Evolutionary conservation across 2,329 filamentous ascomycete genomes (phyloP), one percentile per base, ranked within the genome.

Genomic region (Paraphoma sp.): DNA sequence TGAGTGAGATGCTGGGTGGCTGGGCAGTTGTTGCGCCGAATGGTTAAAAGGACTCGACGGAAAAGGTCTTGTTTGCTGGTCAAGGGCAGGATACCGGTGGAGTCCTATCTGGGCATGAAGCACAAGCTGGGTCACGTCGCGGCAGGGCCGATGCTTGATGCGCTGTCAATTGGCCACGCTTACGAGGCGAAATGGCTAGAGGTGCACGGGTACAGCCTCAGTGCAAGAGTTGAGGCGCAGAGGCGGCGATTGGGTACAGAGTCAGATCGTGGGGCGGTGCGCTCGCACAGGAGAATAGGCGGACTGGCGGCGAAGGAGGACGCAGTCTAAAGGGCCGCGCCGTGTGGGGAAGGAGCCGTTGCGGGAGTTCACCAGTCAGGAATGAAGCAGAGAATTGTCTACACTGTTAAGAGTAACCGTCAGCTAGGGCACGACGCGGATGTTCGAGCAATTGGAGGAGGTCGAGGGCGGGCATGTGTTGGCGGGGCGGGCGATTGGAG

Each of bases 161-260:
- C 69, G 75, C 73, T 78, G 75, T 76, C 75, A 78, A 76, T 23
- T 78, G 74, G 74, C 73, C 72, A 74, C 69, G 71, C 73, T 74
- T 74, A 69, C 71, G 72, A 74, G 73, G 72, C 68, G 72, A 67
- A 62, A 10, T 64, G 55, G 62, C 63, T 65, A 64, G 64, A 65
- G 53, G 60, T 47, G 71, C 71, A 73, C 68, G 66, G 67, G 57
- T 60, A 62, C 56, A 67, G 70, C 64, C 65, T 69, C 65, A 68
- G 69, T 59, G 65, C 57, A 64, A 52, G 60, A 54, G 54, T 60
- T 67, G 71, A 69, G 71, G 71, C 72, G 70, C 67, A 69, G 65
- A 52, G 41, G 55, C 42, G 54, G 60, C 60, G 58, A 72, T 68
- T 64, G 64, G 65, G 47, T 56, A 59, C 64, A 63, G 61, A 61